Base-by-base conservation (phyloP, 2,329 filamentous ascomycete species). In the Talaromyces piceae region DNA sequence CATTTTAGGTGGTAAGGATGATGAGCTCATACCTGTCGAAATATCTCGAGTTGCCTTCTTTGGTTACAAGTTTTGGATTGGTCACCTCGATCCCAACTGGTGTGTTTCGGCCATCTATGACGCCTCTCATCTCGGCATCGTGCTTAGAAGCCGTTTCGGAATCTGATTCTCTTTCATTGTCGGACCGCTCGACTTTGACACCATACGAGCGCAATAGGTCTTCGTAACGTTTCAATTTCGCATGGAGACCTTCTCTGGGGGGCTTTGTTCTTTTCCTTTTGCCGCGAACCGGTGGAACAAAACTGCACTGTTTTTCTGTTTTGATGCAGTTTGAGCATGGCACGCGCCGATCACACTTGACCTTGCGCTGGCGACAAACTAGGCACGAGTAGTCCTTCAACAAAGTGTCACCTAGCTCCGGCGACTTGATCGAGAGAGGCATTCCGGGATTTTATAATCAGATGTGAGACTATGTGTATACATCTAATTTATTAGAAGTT, bases 321-420 rank as follows among this genome's bases (percentile, higher is more conserved):
- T 71, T 76, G 33, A 59, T 51, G 49, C 74, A 77, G 54, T 75
- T 76, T 6, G 68, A 68, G 50, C 74, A 77, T 0, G 72, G 72
- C 1, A 61, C 58, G 12, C 54, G 54, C 41, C 67, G 66, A 54
- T 76, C 67, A 54, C 73, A 77, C 47, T 67, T 73, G 49, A 73
- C 65, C 54, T 73, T 73, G 20, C 70, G 63, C 23, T 66, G 65
- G 33, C 69, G 62, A 53, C 70, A 73, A 2, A 62, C 56, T 41
- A 68, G 54, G 53, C 70, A 73, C 30, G 64, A 63, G 45, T 54
- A 47, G 47, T 47, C 44, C 57, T 20, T 43, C 55, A 18, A n/a
- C n/a, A n/a, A 52, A 45, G 28, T 49, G 43, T 27, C 23, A 16
- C 23, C 22, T 43, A 2, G 39, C 16, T 11, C 31, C n/a, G 4